Conservation (phyloP, 116 monocot genomes). For the Iris pallida region DNA sequence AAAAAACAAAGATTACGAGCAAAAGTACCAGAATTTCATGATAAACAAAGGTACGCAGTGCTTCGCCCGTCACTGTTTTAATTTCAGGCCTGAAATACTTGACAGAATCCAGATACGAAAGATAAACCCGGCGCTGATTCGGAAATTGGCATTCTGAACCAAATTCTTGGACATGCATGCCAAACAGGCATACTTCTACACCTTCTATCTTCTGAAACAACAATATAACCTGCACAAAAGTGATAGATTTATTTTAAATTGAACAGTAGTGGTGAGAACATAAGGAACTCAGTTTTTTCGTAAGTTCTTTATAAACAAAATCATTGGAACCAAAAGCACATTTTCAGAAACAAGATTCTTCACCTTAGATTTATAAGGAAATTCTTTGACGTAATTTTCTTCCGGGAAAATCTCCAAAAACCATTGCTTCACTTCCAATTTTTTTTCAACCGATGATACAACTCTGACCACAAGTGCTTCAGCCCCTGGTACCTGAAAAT, state of each 20-base stretch:
- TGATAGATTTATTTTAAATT: not conserved
- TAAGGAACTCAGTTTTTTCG: no score
- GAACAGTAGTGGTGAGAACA: not conserved
- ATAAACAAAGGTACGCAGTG: constrained; percentile 12
- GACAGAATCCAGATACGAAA: constrained; percentile 3
- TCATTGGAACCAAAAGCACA: not conserved
- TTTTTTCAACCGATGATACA: constrained; percentile 32
- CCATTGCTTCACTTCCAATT: constrained; percentile 21
- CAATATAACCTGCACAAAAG: constrained; percentile 17
- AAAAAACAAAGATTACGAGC: not conserved
- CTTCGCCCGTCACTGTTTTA: constrained; percentile 3
- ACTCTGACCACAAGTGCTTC: constrained; percentile 39
- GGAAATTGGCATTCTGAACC: constrained; percentile 18
- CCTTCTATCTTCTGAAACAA: constrained; percentile 28
- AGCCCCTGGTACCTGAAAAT: constrained; percentile 28
- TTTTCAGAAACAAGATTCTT: not conserved
- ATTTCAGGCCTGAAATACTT: constrained; percentile 5
- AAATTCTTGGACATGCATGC: constrained; percentile 34
- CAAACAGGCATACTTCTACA: constrained; percentile 26
- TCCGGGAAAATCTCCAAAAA: constrained; percentile 28
- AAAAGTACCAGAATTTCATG: constrained; percentile 7
- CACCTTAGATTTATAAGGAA: constrained; percentile 48
- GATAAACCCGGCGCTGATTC: not conserved
- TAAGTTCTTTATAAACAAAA: not conserved
- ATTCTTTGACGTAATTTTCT: constrained; percentile 26